Conservation (phyloP, 257 asterid species). For the Rhazya stricta region DNA sequence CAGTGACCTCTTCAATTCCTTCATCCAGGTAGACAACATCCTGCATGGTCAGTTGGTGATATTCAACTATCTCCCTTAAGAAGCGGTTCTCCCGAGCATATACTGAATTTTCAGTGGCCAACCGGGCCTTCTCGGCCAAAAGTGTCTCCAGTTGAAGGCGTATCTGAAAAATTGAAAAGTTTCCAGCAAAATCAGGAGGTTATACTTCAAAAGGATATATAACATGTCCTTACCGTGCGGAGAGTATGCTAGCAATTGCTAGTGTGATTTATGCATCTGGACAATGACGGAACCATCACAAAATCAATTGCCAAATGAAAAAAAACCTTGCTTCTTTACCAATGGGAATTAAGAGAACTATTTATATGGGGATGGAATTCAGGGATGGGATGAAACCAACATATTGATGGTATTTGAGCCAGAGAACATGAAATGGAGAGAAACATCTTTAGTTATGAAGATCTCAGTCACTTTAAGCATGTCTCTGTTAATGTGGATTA, state of each 20-base stretch:
- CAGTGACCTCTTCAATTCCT: slow-evolving; percentile 71
- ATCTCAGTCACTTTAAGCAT: not conserved
- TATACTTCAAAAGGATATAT: not conserved
- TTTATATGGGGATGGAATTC: not conserved
- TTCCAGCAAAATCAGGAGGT: not conserved
- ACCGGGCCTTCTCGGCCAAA: slow-evolving; percentile 78
- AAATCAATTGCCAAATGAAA: not conserved
- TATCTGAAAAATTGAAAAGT: slow-evolving; percentile 35
- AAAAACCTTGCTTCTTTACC: not conserved
- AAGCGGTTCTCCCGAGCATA: slow-evolving; percentile 86
- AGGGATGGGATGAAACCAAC: not conserved
- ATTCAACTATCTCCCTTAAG: slow-evolving; percentile 92
- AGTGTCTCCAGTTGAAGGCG: slow-evolving; percentile 89
- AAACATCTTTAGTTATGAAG: not conserved
- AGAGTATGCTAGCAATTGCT: not conserved
- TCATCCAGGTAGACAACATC: slow-evolving; percentile 84
- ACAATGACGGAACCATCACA: not conserved
- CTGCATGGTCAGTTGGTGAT: slow-evolving; percentile 86
- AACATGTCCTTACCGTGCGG: slow-evolving; percentile 33
- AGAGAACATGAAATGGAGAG: not conserved
- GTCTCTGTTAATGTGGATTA: not conserved
- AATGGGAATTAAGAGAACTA: not conserved
- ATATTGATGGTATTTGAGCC: not conserved
- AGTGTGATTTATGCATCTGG: not conserved
- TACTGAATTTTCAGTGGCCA: slow-evolving; percentile 80